These are phyloP conservation scores for Quercus cerris DNA, from an alignment of 306 rosid genomes.

Conservation along the genomic window DNA sequence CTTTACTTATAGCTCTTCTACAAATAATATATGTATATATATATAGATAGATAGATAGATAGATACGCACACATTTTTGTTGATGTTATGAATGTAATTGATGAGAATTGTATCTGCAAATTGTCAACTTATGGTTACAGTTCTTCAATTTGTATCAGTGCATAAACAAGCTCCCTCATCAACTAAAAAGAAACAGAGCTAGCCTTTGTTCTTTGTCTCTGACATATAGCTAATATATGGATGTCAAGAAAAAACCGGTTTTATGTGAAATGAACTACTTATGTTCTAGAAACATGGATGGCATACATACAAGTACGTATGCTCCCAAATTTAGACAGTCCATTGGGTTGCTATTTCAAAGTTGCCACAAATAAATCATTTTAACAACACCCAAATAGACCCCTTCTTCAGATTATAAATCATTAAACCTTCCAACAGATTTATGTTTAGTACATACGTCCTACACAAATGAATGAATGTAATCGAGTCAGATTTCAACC, in stretches of 20 bases:
- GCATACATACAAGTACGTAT: not conserved
- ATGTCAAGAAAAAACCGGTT: not conserved
- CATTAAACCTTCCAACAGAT: not conserved
- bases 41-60: no score
- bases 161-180: not conserved
- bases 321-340: not conserved
- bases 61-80: not conserved
- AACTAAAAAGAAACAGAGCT: not conserved
- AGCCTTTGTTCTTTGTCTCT: not conserved
- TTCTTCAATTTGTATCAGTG: not conserved
- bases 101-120: not conserved
- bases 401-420: not conserved
- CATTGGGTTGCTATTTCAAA: not conserved
- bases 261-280: not conserved
- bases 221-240: not conserved
- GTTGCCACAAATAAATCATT: not conserved
- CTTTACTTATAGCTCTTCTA: not conserved
- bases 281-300: not conserved
- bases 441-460: not conserved
- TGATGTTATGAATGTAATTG: not conserved
- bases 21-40: no score
- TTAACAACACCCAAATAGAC: not conserved
- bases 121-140: not conserved
- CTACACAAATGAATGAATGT: not conserved
- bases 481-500: not conserved